Evolutionary conservation across 805 yeast genomes (phyloP).

Genomic region (Alloascoidea africana): DNA sequence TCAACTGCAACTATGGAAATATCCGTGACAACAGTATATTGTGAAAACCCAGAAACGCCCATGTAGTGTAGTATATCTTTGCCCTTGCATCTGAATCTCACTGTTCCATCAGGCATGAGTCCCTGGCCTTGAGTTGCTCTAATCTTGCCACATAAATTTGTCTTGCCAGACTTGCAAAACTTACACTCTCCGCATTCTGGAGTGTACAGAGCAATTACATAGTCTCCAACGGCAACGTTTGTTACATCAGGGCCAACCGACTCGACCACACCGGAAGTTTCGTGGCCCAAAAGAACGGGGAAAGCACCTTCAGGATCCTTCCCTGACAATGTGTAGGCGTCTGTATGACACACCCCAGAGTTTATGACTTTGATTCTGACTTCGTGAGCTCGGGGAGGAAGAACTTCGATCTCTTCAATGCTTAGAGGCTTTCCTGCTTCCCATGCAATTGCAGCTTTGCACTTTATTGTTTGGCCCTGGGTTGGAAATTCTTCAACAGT

Average conservation of each 20-base stretch:
- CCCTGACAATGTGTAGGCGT: constrained; percentile 92
- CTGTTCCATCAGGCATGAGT: constrained; percentile 96
- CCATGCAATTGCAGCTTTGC: constrained; percentile 97
- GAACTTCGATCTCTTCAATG: constrained; percentile 80
- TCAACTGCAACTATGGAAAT: constrained; percentile 90
- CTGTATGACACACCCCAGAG: constrained; percentile 98
- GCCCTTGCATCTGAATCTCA: constrained; percentile 69
- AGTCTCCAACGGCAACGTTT: constrained; percentile 82
- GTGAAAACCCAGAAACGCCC: constrained; percentile 97
- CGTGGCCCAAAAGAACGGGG: constrained; percentile 92
- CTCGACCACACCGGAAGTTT: constrained; percentile 96
- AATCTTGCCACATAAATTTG: constrained; percentile 90
- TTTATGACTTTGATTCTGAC: constrained; percentile 78
- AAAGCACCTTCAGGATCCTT: constrained; percentile 92
- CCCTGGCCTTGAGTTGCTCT: constrained; percentile 98
- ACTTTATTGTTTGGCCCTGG: constrained; percentile 32
- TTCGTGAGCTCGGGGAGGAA: constrained; percentile 93
- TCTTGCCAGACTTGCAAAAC: constrained; percentile 88
- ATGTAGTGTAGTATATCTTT: constrained; percentile 78
- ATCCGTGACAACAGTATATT: constrained; percentile 96
- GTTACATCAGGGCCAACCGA: constrained; percentile 90
- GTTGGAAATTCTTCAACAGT: too few species aligned
- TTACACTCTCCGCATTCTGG: constrained; percentile 95
- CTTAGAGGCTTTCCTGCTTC: constrained; percentile 58
- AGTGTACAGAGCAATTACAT: constrained; percentile 86